Conservation (phyloP, 176 grass and related monocot genomes). For the Triticum dicoccoides region DNA sequence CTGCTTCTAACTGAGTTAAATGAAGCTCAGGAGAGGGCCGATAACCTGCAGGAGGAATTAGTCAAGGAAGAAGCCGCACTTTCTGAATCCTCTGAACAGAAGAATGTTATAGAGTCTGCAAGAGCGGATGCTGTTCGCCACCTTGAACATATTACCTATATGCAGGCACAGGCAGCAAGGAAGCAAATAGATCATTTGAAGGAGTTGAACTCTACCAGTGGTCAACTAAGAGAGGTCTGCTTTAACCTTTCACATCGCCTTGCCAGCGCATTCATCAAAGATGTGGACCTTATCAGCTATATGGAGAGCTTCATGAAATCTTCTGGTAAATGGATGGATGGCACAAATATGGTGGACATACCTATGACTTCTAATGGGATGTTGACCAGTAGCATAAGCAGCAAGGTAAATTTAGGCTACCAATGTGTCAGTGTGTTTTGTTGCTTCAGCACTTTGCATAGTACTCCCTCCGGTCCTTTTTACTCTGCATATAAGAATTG, state of each 20-base stretch:
- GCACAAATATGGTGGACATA: slow-evolving; percentile 48
- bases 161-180: slow-evolving; percentile 51
- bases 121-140: slow-evolving; percentile 56
- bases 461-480: too few relatives aligned
- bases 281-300: slow-evolving; percentile 62
- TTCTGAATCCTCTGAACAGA: slow-evolving; percentile 48
- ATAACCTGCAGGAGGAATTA: slow-evolving; percentile 91
- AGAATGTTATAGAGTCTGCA: slow-evolving; percentile 51
- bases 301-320: slow-evolving; percentile 68
- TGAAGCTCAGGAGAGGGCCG: slow-evolving; percentile 92
- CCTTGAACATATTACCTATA: slow-evolving; percentile 47
- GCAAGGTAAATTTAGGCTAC: slow-evolving; percentile 42
- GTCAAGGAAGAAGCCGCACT: slow-evolving; percentile 51
- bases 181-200: slow-evolving; percentile 63
- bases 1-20: slow-evolving; percentile 88
- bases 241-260: slow-evolving; percentile 73
- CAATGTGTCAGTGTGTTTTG: not conserved
- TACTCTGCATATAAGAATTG: too few relatives aligned
- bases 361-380: slow-evolving; percentile 46
- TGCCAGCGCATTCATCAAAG: slow-evolving; percentile 49
- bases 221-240: slow-evolving; percentile 61
- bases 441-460: not conserved
- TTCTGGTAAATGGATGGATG: slow-evolving; percentile 55
- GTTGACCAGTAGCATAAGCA: slow-evolving; percentile 41
- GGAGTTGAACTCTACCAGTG: slow-evolving; percentile 59